Conservation (phyloP, 2,329 filamentous ascomycete genomes). For the Colletotrichum sansevieriae region DNA sequence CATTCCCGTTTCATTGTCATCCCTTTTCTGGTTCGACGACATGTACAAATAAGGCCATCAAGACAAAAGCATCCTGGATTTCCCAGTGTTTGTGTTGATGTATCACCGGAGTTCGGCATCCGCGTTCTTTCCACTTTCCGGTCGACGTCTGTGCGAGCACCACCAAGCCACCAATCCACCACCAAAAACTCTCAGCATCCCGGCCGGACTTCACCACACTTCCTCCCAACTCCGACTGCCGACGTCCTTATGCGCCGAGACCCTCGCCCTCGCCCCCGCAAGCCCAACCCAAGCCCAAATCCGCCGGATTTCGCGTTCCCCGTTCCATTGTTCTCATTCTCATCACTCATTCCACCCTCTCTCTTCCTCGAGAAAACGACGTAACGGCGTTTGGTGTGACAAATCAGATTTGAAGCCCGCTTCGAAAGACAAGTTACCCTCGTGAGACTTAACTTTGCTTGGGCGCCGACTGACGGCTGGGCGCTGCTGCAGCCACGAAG, state of each 20-base stretch:
- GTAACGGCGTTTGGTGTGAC: constrained; percentile 1
- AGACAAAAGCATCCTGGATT: neutral
- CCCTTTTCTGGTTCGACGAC: neutral
- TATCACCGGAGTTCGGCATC: constrained; percentile 12
- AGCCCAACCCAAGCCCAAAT: constrained; percentile 17
- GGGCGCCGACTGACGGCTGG: too few species aligned
- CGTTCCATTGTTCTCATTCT: constrained; percentile 1
- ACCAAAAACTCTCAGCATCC: neutral
- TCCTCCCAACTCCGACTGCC: constrained; percentile 3
- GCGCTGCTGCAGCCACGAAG: constrained; percentile 4
- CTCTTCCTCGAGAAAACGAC: neutral
- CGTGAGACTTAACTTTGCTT: neutral
- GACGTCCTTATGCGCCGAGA: constrained; percentile 24
- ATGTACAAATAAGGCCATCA: neutral
- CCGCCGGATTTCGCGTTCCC: constrained; percentile 26
- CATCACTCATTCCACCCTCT: neutral
- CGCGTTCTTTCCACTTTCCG: neutral
- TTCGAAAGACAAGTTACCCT: neutral
- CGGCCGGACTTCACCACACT: constrained; percentile 5
- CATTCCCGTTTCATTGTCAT: constrained; percentile 7
- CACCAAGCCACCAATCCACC: neutral
- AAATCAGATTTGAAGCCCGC: constrained; percentile 21
- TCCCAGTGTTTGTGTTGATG: neutral
- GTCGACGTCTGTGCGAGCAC: neutral
- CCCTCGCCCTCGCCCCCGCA: neutral